Evolutionary conservation across 2,329 filamentous ascomycete genomes (phyloP).

Genomic region (Colletotrichum chrysophilum): DNA sequence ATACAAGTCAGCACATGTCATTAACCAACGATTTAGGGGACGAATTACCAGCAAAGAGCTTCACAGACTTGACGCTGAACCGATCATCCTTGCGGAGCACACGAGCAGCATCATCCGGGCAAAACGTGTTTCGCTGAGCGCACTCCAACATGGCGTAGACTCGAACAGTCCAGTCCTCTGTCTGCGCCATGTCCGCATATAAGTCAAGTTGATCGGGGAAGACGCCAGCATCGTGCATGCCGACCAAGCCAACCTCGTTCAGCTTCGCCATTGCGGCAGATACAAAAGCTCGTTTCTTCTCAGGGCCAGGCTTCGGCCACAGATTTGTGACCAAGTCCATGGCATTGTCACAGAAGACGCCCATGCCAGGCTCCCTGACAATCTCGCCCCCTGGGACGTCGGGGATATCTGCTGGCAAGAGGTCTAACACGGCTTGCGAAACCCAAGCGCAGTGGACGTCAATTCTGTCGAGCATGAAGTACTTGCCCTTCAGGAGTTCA

Average conservation of each 20-base stretch:
- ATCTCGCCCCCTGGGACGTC: constrained; percentile 69
- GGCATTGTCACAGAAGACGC: constrained; percentile 77
- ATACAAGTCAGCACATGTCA: constrained; percentile 6
- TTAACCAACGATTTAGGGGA: background rate
- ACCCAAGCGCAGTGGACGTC: constrained; percentile 76
- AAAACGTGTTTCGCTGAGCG: constrained; percentile 67
- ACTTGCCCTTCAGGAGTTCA: constrained; percentile 56
- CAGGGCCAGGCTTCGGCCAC: constrained; percentile 61
- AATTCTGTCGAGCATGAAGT: constrained; percentile 73
- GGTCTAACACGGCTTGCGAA: constrained; percentile 64
- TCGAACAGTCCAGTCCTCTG: constrained; percentile 62
- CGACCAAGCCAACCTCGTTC: constrained; percentile 70
- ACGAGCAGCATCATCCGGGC: constrained; percentile 53
- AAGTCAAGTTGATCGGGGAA: constrained; percentile 58
- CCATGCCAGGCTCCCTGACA: constrained; percentile 63
- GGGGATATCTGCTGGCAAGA: constrained; percentile 59
- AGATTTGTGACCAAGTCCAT: constrained; percentile 65
- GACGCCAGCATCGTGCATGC: constrained; percentile 73
- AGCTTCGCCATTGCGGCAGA: constrained; percentile 65
- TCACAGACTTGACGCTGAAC: constrained; percentile 67
- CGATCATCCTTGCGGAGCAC: constrained; percentile 53
- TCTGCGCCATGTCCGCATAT: constrained; percentile 54
- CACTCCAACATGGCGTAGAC: constrained; percentile 76
- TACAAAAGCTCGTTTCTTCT: constrained; percentile 60
- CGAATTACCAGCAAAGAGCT: constrained; percentile 68